phyloP scores from a whole-genome alignment of 1,139 yeast species.

The Geotrichum aggregatum region DNA sequence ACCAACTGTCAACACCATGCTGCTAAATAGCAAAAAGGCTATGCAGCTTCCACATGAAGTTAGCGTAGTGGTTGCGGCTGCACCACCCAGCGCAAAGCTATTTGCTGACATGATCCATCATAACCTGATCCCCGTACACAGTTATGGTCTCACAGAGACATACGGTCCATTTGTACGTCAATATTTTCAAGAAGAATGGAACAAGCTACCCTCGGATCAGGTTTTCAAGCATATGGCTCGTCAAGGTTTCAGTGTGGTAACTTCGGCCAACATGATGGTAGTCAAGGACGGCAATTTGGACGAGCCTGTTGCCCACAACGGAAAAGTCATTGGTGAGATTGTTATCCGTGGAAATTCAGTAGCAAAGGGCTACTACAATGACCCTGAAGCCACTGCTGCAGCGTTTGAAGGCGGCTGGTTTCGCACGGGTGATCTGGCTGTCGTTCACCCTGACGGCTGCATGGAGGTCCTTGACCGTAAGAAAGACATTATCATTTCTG shows the following conservation, averaged over 20 bases:
- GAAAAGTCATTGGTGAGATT: slow-evolving; percentile 40
- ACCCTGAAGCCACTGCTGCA: slow-evolving; percentile 50
- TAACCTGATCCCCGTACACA: slow-evolving; percentile 48
- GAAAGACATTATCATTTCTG: slow-evolving; percentile 75
- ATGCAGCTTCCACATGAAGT: slow-evolving; percentile 32
- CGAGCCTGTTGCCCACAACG: slow-evolving; percentile 47
- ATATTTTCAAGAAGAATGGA: slow-evolving; percentile 38
- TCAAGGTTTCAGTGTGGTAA: slow-evolving; percentile 39
- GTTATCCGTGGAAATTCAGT: slow-evolving; percentile 45
- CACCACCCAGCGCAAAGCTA: slow-evolving; percentile 40
- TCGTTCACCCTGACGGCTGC: slow-evolving; percentile 53
- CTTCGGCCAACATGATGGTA: slow-evolving; percentile 44
- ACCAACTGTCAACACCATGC: slow-evolving; percentile 41
- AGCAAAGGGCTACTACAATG: slow-evolving; percentile 57
- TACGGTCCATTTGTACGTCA: slow-evolving; percentile 40
- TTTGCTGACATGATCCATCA: slow-evolving; percentile 38
- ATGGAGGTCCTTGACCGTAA: slow-evolving; percentile 66
- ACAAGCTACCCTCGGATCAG: slow-evolving; percentile 29
- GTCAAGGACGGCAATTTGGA: slow-evolving; percentile 49
- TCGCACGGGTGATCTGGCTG: slow-evolving; percentile 72
- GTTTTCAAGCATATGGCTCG: slow-evolving; percentile 36
- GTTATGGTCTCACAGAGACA: slow-evolving; percentile 65
- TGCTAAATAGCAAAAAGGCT: slow-evolving; percentile 37
- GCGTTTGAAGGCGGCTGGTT: slow-evolving; percentile 72
- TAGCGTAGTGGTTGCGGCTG: slow-evolving; percentile 40